These are phyloP conservation scores for Brasenia schreberi DNA, from an alignment of 164 flowering plant species.

Conservation along the genomic window DNA sequence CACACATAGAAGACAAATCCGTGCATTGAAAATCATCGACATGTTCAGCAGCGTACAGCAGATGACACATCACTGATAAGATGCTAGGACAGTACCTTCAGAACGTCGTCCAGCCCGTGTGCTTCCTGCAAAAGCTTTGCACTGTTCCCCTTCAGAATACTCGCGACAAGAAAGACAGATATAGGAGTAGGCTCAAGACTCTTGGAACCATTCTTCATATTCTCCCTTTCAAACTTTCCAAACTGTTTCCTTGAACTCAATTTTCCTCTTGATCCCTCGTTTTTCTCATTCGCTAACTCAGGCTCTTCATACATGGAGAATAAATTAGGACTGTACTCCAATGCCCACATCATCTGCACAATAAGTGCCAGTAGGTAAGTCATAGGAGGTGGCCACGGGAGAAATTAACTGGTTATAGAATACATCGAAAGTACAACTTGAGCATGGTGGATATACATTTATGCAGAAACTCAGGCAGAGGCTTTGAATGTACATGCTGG, in stretches of 20 bases:
- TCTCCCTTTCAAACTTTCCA: constrained; percentile 92
- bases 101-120: constrained; percentile 93
- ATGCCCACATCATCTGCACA: constrained; percentile 98
- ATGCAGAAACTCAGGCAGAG: no score
- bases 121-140: constrained; percentile 78
- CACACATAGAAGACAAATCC: no score
- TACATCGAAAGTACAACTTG: no score
- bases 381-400: neutral
- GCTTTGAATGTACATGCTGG: no score
- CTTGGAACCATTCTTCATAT: constrained; percentile 45
- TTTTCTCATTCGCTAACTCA: constrained; percentile 23
- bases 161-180: constrained; percentile 93
- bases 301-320: constrained; percentile 55
- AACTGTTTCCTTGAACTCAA: constrained; percentile 52
- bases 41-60: neutral
- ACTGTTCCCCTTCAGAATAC: constrained; percentile 88
- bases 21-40: no score
- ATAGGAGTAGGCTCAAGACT: constrained; percentile 62
- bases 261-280: constrained; percentile 51
- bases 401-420: neutral
- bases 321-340: constrained; percentile 83
- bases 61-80: neutral
- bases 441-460: no score
- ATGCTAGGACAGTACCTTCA: constrained; percentile 39
- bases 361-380: constrained; percentile 1